Conservation (phyloP, 2,329 filamentous ascomycete species). For the Fusarium virguliforme region DNA sequence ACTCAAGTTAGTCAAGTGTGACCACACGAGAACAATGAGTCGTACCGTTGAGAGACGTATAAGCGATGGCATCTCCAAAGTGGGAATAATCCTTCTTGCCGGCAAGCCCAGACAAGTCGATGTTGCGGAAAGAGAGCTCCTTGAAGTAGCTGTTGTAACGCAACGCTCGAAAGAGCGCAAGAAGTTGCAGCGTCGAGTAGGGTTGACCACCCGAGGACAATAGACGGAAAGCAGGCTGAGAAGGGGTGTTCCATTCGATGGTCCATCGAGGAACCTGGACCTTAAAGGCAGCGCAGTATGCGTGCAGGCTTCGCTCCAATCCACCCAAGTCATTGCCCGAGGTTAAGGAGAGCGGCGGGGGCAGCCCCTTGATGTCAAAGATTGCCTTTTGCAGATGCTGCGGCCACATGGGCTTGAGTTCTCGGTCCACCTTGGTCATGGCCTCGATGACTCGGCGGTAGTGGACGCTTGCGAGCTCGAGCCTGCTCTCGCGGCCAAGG, state of each 20-base stretch:
- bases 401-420: slow-evolving; percentile 72
- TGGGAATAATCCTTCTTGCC: slow-evolving; percentile 62
- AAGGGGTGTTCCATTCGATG: slow-evolving; percentile 61
- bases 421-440: slow-evolving; percentile 69
- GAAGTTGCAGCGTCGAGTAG: slow-evolving; percentile 68
- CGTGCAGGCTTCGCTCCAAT: slow-evolving; percentile 69
- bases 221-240: slow-evolving; percentile 69
- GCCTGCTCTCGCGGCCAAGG: slow-evolving; percentile 61
- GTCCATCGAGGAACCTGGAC: slow-evolving; percentile 69
- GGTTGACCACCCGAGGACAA: slow-evolving; percentile 59
- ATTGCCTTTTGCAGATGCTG: slow-evolving; percentile 69
- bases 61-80: slow-evolving; percentile 65
- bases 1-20: slow-evolving; percentile 29
- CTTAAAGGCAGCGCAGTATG: slow-evolving; percentile 69
- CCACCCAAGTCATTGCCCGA: slow-evolving; percentile 71
- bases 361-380: slow-evolving; percentile 68
- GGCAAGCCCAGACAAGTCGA: slow-evolving; percentile 63
- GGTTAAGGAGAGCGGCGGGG: slow-evolving; percentile 68
- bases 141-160: slow-evolving; percentile 74
- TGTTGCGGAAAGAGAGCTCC: slow-evolving; percentile 69
- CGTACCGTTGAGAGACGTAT: slow-evolving; percentile 68
- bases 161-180: slow-evolving; percentile 71
- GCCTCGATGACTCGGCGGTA: slow-evolving; percentile 70
- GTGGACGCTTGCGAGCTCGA: slow-evolving; percentile 69
- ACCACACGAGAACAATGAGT: not conserved